Conservation (phyloP, 495 filamentous ascomycete genomes). For the Penicillium turbatum region DNA sequence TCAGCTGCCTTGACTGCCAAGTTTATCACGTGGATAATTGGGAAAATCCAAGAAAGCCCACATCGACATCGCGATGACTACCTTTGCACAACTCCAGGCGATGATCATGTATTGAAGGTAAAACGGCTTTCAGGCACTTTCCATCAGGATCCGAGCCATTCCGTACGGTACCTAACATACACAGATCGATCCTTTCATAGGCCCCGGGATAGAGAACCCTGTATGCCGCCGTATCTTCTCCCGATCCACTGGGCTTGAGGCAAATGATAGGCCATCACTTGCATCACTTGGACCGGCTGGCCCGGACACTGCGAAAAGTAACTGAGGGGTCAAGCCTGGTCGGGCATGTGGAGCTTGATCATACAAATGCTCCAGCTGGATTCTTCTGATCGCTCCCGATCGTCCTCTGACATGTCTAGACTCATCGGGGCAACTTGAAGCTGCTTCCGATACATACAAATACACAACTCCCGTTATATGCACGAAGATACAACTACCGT, state of each 20-base stretch:
- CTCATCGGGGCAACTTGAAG: neutral
- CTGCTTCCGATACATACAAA: conserved; percentile 2
- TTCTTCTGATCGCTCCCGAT: neutral
- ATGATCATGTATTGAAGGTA: neutral
- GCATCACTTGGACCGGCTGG: conserved; percentile 15
- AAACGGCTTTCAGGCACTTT: conserved; percentile 4
- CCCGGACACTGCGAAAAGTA: conserved; percentile 19
- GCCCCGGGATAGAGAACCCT: conserved; percentile 20
- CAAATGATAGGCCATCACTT: conserved; percentile 12
- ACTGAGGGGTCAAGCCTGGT: conserved; percentile 1
- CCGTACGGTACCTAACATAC: conserved; percentile 16
- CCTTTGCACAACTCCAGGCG: no score
- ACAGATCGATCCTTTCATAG: conserved; percentile 21
- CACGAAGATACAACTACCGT: neutral
- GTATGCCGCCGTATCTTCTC: conserved; percentile 18
- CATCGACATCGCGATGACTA: no score
- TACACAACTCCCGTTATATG: neutral
- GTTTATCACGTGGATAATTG: neutral
- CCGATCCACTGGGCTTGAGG: conserved; percentile 11
- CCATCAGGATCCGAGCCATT: conserved; percentile 23
- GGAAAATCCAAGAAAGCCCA: no score
- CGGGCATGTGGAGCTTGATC: conserved; percentile 16
- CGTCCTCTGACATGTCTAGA: neutral
- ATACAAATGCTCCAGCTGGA: conserved; percentile 9
- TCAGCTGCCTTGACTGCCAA: neutral